Base-by-base conservation (phyloP, 495 filamentous ascomycete genomes). In the Glutinoglossum americanum region DNA sequence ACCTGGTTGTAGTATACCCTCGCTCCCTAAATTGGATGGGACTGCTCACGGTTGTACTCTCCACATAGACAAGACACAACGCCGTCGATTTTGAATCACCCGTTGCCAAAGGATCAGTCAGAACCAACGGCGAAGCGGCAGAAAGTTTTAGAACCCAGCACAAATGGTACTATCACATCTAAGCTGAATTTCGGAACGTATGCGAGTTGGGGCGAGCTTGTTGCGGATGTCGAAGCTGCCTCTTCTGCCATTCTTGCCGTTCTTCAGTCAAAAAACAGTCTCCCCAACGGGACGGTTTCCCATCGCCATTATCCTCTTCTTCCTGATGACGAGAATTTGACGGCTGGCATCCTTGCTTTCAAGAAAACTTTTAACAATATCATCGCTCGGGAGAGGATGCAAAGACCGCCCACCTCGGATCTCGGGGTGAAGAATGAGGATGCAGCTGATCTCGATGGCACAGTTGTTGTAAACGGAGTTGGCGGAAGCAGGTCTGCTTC, bases 341-440 rank as follows among this genome's bases (percentile, higher is more conserved):
- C 70, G 39, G 69, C 65, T 10, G 68, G 64, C 49, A 71, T 72
- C 21, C 65, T 70, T 17, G 72, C 73, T 5, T 69, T 78, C 55
- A 76, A 75, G 55, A 73, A 73, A 49, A 64, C 68, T 28, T 67
- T 78, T 62, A 73, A 78, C 56, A 72, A 65, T 53, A 64, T 79
- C 2, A 64, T 78, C 28, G 65, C 44, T 57, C 64, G 53, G 67
- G 73, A 61, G 69, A 73, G 59, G 68, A 70, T 64, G 54, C 64
- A 49, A 48, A 59, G 59, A 27, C 47, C 49, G 28, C n/a, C 19
- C 30, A 19, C 45, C 25, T 54, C 26, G 7, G 26, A 59, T 26
- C 21, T 25, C 19, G 21, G 10, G n/a, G 23, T 26, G 53, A 57
- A 30, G 19, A 44, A 33, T 13, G 51, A 25, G 21, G 55, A 54